Base-by-base conservation (phyloP, 1,284 basidiomycete genomes). In the Cystobasidium slooffiae region DNA sequence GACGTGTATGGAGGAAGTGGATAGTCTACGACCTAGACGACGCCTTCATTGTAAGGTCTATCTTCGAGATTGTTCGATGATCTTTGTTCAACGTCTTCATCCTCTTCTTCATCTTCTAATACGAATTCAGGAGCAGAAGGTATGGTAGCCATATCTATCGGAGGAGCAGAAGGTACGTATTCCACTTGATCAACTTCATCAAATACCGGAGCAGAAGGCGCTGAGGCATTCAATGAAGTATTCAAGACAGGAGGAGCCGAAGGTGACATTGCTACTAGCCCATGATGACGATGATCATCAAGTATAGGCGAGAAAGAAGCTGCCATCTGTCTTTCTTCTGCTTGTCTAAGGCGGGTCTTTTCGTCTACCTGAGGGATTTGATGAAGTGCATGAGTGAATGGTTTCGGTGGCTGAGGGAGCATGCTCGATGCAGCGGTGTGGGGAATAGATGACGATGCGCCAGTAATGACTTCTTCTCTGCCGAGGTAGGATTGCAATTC, bases 321-420 rank as follows among this genome's bases (percentile, higher is more conserved):
- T 9, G 51, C 20, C n/a, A 63, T 63, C 41, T 65, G 70, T 41
- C 52, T 1, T 44, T 73, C 70, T 49, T 73, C 70, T 2, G 39
- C 20, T 37, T 66, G 62, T n/a, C 63, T 46, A 12, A 73, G 63
- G 24, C 70, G 62, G n/a, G 62, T 52, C 53, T 73, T 73, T 44
- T 73, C 70, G 51, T 73, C 70, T 3, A 73, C 18, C 39, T 47
- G 46, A 20, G 70, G 63, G 39, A 53, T 20, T 44, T 22, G 62
- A 58, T 53, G 31, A 44, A 47, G 20, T 37, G 41, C 49, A 47
- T 49, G 22, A 12, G 31, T 41, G 44, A 58, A 43, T 31, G 63
- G 49, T 58, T 22, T 14, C 43, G 70, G 70, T 41, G 70, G 70
- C 10, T n/a, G 31, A 46, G 69, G 69, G 16, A 72, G 69, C 16